Base-by-base conservation (phyloP, 345 rosid species). In the Clarkia xantiana region DNA sequence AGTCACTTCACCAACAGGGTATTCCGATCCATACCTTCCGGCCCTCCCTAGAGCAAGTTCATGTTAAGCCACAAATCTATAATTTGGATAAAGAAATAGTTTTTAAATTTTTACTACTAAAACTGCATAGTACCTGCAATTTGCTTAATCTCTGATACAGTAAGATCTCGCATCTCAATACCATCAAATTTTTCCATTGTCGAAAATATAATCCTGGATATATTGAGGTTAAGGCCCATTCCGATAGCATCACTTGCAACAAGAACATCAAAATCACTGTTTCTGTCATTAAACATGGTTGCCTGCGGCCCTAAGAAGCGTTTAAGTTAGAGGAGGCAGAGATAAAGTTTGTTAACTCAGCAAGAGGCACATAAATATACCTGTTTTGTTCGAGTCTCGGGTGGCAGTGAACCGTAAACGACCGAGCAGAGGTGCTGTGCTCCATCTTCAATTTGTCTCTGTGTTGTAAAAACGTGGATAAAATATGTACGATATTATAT, bases 221-320 rank as follows among this genome's bases (percentile, higher is more conserved):
- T 89, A 49, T 85, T 82, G 59, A 89, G 73, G 64, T 89, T 89
- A 55, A 89, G 90, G 44, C 97, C 94, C 97, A 89, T 89, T 62
- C 95, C 97, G 50, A 89, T 85, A 53, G 97, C 97, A 71, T 89
- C 97, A 70, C 95, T 85, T 38, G 97, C 90, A 64, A 89, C 97
- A 72, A 89, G 94, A 62, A 89, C 94, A 69, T 89, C 97, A 66
- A 80, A 78, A 68, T 80, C 84, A 51, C 77, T 85, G 65, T 73
- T 74, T 57, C 60, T 75, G 45, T 89, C 97, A 57, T 89, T 89
- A 61, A 89, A 85, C 90, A 69, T 77, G 9, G 80, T 75, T 19
- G 97, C 95, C 95, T 89, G 90, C 71, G 77, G 62, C 65, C 41
- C 71, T 67, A 71, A 62, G 53, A 53, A 43, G 13, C 54, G 29